These are phyloP conservation scores for Erodium texanum DNA, from an alignment of 441 rosid genomes.

Conservation along the genomic window DNA sequence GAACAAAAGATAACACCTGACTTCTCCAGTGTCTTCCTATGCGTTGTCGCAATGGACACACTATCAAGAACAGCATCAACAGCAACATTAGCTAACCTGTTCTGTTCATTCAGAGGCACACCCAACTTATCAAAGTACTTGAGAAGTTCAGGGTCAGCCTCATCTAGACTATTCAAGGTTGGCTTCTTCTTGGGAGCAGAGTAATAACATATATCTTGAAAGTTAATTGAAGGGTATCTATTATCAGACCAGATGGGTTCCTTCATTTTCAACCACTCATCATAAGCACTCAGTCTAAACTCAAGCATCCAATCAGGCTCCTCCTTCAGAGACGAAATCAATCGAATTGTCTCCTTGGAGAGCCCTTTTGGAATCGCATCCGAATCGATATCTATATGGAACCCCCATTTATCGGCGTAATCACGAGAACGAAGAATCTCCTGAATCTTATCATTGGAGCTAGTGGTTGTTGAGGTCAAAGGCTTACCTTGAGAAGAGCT, in stretches of 20 bases:
- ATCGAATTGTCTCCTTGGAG: slow-evolving; percentile 49
- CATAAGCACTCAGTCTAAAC: slow-evolving; percentile 65
- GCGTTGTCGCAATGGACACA: slow-evolving; percentile 80
- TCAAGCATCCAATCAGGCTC: slow-evolving; percentile 94
- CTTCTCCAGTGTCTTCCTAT: slow-evolving; percentile 60
- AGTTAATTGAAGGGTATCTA: slow-evolving; percentile 48
- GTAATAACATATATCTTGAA: slow-evolving; percentile 79
- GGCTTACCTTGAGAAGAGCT: slow-evolving; percentile 34
- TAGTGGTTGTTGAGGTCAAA: slow-evolving; percentile 16
- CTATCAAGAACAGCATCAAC: slow-evolving; percentile 92
- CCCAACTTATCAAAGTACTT: slow-evolving; percentile 69
- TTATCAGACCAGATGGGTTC: slow-evolving; percentile 93
- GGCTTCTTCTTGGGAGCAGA: slow-evolving; percentile 89
- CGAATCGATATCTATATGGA: slow-evolving; percentile 62
- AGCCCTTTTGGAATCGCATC: slow-evolving; percentile 82
- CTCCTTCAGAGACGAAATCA: slow-evolving; percentile 58
- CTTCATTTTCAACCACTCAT: slow-evolving; percentile 50
- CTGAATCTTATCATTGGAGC: slow-evolving; percentile 51
- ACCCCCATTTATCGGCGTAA: slow-evolving; percentile 61
- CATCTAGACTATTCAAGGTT: slow-evolving; percentile 66
- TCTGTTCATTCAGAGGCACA: slow-evolving; percentile 66
- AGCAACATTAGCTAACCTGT: slow-evolving; percentile 74
- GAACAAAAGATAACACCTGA: slow-evolving; percentile 88
- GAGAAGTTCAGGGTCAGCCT: slow-evolving; percentile 72
- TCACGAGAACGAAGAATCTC: slow-evolving; percentile 61